phyloP scores from a whole-genome alignment of 352 stramenopile genomes.

The Peronospora destructor region DNA sequence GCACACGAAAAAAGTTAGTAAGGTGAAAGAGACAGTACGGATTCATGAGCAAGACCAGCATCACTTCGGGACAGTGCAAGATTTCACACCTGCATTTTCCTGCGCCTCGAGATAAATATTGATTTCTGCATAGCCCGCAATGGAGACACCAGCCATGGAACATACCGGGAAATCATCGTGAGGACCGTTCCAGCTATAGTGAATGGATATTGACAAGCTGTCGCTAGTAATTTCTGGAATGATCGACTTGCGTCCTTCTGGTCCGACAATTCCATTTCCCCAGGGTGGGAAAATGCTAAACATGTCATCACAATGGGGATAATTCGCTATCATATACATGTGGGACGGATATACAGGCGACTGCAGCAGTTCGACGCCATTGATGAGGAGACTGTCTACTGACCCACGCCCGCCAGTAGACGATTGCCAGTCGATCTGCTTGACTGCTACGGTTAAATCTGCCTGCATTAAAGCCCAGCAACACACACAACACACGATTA shows the following conservation, averaged over 20 bases:
- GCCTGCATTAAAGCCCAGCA: conserved; percentile 32
- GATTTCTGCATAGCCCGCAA: conserved; percentile 64
- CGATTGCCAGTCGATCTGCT: conserved; percentile 79
- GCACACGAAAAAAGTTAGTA: not conserved
- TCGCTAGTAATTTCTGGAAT: conserved; percentile 41
- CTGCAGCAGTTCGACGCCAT: conserved; percentile 51
- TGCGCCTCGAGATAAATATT: conserved; percentile 79
- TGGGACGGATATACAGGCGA: conserved; percentile 51
- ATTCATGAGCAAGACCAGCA: conserved; percentile 3
- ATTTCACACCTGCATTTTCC: conserved; percentile 52
- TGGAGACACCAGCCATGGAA: conserved; percentile 75
- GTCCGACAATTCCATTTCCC: conserved; percentile 65
- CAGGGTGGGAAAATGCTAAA: conserved; percentile 77
- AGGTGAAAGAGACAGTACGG: not conserved
- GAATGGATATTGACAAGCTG: conserved; percentile 40
- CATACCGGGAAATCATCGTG: conserved; percentile 54
- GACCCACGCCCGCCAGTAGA: conserved; percentile 39
- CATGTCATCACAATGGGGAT: conserved; percentile 82
- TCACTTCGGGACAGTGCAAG: not conserved
- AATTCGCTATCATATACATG: conserved; percentile 59
- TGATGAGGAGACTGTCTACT: conserved; percentile 58
- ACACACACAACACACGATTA: conserved; percentile 2
- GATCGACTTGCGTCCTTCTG: conserved; percentile 56
- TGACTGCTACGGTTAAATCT: conserved; percentile 64
- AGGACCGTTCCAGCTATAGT: conserved; percentile 52